phyloP scores from a whole-genome alignment of 805 yeast species.

The Hanseniaspora valbyensis region DNA sequence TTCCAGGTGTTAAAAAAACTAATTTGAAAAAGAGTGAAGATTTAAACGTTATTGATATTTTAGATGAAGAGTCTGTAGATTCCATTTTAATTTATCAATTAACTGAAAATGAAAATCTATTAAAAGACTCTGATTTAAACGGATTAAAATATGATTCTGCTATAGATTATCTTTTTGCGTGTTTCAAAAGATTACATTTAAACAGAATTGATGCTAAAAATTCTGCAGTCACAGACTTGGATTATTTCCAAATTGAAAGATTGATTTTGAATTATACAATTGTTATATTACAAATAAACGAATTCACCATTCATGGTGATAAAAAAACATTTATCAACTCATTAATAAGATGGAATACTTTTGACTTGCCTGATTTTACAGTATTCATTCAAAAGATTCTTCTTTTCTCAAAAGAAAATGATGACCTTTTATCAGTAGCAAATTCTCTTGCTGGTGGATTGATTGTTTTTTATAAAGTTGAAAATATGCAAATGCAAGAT shows the following conservation, averaged over 20 bases:
- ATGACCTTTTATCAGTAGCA: conserved; percentile 8
- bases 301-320: conserved; percentile 27
- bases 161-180: conserved; percentile 6
- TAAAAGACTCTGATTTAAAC: conserved; percentile 24
- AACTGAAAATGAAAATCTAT: conserved; percentile 26
- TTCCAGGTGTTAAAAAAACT: background rate
- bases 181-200: conserved; percentile 10
- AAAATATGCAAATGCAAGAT: background rate
- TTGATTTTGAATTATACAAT: conserved; percentile 52
- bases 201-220: conserved; percentile 29
- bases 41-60: conserved; percentile 16
- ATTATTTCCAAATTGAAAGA: conserved; percentile 19
- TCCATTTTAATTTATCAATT: conserved; percentile 26
- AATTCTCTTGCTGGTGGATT: conserved; percentile 7
- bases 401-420: conserved; percentile 6
- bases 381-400: conserved; percentile 8
- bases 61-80: conserved; percentile 23
- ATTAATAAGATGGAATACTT: conserved; percentile 7
- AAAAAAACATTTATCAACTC: conserved; percentile 4
- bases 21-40: conserved; percentile 18
- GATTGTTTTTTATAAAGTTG: conserved; percentile 6
- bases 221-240: conserved; percentile 28
- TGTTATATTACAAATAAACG: conserved; percentile 59
- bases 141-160: conserved; percentile 19
- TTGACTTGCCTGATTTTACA: conserved; percentile 7